Percentiles rank a stretch among this genome's conserved stretches.
Conservation (phyloP, 2,329 filamentous ascomycete genomes). For the Ascochyta fabae region DNA sequence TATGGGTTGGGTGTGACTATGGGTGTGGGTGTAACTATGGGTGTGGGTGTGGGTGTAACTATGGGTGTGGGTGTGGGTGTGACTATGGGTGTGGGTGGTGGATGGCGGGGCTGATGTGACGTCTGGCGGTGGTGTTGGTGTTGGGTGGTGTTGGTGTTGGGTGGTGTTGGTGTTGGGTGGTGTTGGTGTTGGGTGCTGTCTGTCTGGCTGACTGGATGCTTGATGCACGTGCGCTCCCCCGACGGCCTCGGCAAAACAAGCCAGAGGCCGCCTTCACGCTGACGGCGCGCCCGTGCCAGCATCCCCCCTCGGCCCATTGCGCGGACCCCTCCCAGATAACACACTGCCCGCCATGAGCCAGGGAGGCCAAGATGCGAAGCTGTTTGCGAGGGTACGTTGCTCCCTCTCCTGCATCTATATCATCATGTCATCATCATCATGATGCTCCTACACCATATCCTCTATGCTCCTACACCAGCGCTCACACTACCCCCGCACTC, state of each 20-base stretch:
- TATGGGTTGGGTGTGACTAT: not conserved
- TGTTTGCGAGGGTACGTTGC: slow-evolving; percentile 90
- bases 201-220: slow-evolving; percentile 21
- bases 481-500: slow-evolving; percentile 57
- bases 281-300: slow-evolving; percentile 5
- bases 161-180: not conserved
- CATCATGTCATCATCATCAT: no score
- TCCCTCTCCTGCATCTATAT: not conserved
- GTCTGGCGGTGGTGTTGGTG: not conserved
- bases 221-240: slow-evolving; percentile 34
- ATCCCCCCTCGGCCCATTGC: not conserved
- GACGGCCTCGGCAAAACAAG: slow-evolving; percentile 26
- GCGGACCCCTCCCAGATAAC: slow-evolving; percentile 6
- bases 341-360: slow-evolving; percentile 62
- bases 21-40: not conserved
- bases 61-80: slow-evolving; percentile 7
- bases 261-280: slow-evolving; percentile 17
- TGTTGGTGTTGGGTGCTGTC: slow-evolving; percentile 3
- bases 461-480: slow-evolving; percentile 29
- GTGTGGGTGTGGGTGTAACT: no score
- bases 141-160: no score
- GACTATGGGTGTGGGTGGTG: slow-evolving; percentile 8
- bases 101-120: slow-evolving; percentile 12
- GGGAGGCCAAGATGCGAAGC: slow-evolving; percentile 93
- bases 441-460: no score